Conservation (phyloP, 73 alveolate genomes). For the Tetrahymena thermophila region DNA sequence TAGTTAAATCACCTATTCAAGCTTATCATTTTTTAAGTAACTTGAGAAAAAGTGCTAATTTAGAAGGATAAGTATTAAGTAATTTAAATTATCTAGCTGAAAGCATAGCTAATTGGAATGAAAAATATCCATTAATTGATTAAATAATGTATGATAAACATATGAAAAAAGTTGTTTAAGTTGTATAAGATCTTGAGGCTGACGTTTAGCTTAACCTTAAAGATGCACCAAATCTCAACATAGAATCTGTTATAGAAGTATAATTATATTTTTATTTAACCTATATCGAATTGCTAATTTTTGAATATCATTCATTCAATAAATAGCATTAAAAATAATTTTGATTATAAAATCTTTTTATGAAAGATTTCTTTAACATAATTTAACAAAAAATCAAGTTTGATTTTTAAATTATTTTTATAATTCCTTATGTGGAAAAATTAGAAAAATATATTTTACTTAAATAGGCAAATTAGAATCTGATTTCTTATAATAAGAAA, state of each 20-base stretch:
- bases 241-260: neutral
- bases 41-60: conserved; percentile 24
- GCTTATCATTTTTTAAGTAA: conserved; percentile 21
- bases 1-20: conserved; percentile 9
- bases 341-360: too few relatives aligned
- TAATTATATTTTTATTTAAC: neutral
- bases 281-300: too few relatives aligned
- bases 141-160: neutral
- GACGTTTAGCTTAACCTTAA: neutral
- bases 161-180: neutral
- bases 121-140: neutral
- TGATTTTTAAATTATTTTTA: too few relatives aligned
- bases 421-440: too few relatives aligned
- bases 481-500: conserved; percentile 8
- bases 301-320: too few relatives aligned
- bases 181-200: neutral
- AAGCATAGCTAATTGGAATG: neutral
- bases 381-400: too few relatives aligned
- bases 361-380: too few relatives aligned
- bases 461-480: neutral
- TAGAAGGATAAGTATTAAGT: conserved; percentile 20
- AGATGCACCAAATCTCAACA: neutral
- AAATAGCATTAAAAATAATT: too few relatives aligned
- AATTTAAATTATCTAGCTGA: conserved; percentile 18
- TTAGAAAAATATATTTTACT: too few relatives aligned